Conservation (phyloP, 179 eudicot genomes). For the Drosera spatulata region DNA sequence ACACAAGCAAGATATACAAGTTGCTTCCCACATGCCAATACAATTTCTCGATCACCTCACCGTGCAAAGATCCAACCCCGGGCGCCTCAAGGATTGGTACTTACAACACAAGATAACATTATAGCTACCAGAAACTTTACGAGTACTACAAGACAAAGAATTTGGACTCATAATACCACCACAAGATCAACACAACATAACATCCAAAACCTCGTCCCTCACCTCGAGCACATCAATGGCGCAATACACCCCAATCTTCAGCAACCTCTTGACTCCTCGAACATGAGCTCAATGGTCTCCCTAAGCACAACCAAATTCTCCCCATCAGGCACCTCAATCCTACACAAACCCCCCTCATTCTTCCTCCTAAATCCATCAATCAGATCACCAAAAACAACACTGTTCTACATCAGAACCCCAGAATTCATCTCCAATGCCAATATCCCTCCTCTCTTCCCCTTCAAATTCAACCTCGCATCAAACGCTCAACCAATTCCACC, state of each 20-base stretch:
- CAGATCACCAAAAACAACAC: slow-evolving; percentile 45
- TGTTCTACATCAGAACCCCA: slow-evolving; percentile 52
- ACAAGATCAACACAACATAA: no score
- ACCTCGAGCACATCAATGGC: slow-evolving; percentile 82
- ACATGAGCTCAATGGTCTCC: slow-evolving; percentile 85
- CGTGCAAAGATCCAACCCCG: no score
- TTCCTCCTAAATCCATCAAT: slow-evolving; percentile 27
- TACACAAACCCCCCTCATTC: slow-evolving; percentile 29
- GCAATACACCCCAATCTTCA: slow-evolving; percentile 58
- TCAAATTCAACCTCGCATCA: slow-evolving; percentile 80
- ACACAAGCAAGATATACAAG: no score
- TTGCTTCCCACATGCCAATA: no score
- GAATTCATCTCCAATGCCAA: slow-evolving; percentile 69
- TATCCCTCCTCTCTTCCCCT: slow-evolving; percentile 58
- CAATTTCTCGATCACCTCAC: no score
- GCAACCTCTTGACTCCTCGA: slow-evolving; percentile 48
- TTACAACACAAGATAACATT: no score
- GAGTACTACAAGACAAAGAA: no score
- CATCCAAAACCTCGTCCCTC: no score
- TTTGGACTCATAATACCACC: no score
- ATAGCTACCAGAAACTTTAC: no score
- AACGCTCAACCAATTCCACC: slow-evolving; percentile 16
- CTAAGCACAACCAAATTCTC: slow-evolving; percentile 69
- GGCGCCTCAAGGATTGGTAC: no score
- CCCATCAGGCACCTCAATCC: no score